Evolutionary conservation across 2,329 filamentous ascomycete species (phyloP).

Genomic region (Colletotrichum abscissum): DNA sequence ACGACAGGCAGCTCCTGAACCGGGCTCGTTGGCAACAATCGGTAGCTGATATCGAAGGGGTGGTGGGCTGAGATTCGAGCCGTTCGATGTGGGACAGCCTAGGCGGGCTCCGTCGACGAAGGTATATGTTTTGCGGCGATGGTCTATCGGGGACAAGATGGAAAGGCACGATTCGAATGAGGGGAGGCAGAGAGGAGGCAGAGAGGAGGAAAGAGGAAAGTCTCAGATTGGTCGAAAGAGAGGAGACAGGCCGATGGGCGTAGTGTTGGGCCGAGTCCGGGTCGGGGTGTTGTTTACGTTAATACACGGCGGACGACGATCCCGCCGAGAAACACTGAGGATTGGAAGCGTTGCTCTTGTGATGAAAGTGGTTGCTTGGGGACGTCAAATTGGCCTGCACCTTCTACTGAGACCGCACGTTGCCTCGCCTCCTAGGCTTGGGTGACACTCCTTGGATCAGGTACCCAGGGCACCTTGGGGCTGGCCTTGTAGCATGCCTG

Average conservation of each 20-base stretch:
- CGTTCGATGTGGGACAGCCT: not conserved
- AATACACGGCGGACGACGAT: not conserved
- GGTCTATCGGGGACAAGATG: not conserved
- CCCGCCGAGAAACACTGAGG: not conserved
- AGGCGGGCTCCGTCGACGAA: not conserved
- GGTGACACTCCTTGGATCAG: too few species aligned
- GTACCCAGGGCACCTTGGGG: not conserved
- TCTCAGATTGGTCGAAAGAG: too few species aligned
- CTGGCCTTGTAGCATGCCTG: not conserved
- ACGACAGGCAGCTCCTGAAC: not conserved
- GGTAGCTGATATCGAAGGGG: not conserved
- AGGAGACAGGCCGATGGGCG: not conserved
- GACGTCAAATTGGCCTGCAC: not conserved
- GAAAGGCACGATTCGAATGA: not conserved
- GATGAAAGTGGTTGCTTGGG: conserved; percentile 9
- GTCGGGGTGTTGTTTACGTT: conserved; percentile 18
- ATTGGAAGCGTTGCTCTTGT: conserved; percentile 8
- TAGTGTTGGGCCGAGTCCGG: not conserved
- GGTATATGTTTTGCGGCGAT: not conserved
- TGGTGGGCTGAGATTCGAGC: not conserved
- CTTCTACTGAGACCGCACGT: not conserved
- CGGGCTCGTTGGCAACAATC: not conserved
- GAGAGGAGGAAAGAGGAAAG: not conserved
- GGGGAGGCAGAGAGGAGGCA: not conserved
- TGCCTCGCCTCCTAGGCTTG: not conserved